Evolutionary conservation across 2,329 filamentous ascomycete genomes (phyloP).

Genomic region (Penicillium sp.): DNA sequence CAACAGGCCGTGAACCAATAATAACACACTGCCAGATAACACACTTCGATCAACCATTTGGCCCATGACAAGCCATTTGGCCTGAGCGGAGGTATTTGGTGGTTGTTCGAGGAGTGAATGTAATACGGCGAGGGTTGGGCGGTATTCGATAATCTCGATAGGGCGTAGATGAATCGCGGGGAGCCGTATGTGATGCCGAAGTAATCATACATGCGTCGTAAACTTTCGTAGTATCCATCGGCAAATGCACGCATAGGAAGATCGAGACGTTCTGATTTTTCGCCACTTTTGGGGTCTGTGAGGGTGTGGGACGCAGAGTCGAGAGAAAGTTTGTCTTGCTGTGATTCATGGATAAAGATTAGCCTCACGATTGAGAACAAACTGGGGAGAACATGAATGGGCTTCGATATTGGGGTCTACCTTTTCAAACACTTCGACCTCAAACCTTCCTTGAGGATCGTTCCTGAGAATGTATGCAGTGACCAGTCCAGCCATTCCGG

Average conservation of each 20-base stretch:
- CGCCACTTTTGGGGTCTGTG: conserved; percentile 17
- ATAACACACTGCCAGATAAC: conserved; percentile 53
- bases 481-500: conserved; percentile 54
- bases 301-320: conserved; percentile 49
- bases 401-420: conserved; percentile 29
- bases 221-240: conserved; percentile 57
- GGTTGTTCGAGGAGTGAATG: conserved; percentile 57
- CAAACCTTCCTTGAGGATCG: conserved; percentile 44
- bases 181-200: conserved; percentile 54
- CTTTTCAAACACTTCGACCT: conserved; percentile 50
- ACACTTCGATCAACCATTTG: conserved; percentile 46
- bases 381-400: neutral
- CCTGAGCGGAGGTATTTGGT: conserved; percentile 49
- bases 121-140: conserved; percentile 44
- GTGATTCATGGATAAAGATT: neutral
- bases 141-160: conserved; percentile 40
- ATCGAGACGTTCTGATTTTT: conserved; percentile 36
- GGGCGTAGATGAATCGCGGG: conserved; percentile 57
- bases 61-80: conserved; percentile 33
- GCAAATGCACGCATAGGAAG: conserved; percentile 57
- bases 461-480: conserved; percentile 48
- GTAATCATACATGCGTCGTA: conserved; percentile 59
- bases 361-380: neutral
- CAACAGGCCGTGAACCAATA: conserved; percentile 58
- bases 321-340: conserved; percentile 49